Evolutionary conservation across 306 rosid species (phyloP).

Genomic region (Trichosanthes truncata): DNA sequence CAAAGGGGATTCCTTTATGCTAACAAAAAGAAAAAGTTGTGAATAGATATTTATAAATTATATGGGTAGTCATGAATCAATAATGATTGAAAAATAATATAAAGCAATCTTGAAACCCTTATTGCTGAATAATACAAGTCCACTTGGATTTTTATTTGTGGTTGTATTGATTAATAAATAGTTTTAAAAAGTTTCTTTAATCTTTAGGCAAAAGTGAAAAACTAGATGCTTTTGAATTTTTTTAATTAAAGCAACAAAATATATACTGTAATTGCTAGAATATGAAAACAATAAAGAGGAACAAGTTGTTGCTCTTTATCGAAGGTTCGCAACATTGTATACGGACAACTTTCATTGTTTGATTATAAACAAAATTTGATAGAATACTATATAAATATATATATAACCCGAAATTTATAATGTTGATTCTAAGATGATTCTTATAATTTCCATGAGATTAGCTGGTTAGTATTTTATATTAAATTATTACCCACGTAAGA

Average conservation of each 20-base stretch:
- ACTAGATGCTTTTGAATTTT: neutral
- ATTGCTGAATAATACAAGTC: neutral
- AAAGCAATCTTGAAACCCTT: neutral
- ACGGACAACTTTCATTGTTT: too few relatives aligned
- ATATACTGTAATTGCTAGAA: too few relatives aligned
- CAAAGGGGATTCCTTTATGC: conserved; percentile 2
- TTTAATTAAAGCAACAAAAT: neutral
- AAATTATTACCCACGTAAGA: too few relatives aligned
- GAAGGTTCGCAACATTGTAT: too few relatives aligned
- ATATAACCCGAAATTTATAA: too few relatives aligned
- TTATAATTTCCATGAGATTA: too few relatives aligned
- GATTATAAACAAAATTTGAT: too few relatives aligned
- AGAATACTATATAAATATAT: too few relatives aligned
- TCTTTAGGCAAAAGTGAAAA: neutral
- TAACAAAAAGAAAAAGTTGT: neutral
- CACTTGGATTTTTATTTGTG: neutral
- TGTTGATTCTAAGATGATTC: too few relatives aligned
- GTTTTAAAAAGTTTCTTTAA: neutral
- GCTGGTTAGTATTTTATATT: too few relatives aligned
- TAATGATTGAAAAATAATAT: conserved; percentile 2
- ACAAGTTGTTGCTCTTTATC: too few relatives aligned
- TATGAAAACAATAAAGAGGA: too few relatives aligned
- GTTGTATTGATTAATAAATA: neutral
- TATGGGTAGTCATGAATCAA: neutral
- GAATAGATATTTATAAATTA: neutral